Evolutionary conservation across 768 basidiomycete species (phyloP).

Genomic region (Boletus huronensis): DNA sequence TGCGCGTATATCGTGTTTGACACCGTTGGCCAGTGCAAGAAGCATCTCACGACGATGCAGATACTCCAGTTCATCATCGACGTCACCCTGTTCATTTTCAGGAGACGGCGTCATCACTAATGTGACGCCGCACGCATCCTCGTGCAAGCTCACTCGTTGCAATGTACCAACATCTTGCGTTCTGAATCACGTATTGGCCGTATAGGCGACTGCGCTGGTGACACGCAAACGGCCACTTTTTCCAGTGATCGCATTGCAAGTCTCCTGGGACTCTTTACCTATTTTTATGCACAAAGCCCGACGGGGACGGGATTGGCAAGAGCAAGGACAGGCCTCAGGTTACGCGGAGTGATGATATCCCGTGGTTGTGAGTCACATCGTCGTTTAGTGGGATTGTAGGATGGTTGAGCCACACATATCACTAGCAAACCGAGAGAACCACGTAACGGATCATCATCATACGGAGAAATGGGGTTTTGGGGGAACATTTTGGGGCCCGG

Average conservation of each 20-base stretch:
- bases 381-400: not conserved
- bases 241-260: conserved; percentile 11
- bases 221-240: conserved; percentile 16
- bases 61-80: conserved; percentile 26
- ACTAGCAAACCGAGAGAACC: too few relatives aligned
- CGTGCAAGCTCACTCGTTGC: not conserved
- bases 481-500: not conserved
- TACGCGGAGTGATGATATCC: not conserved
- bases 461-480: too few relatives aligned
- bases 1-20: not conserved
- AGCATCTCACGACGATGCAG: conserved; percentile 26
- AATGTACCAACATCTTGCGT: conserved; percentile 28
- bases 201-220: conserved; percentile 26
- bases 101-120: not conserved
- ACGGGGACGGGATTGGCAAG: not conserved
- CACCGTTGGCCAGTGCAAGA: conserved; percentile 23
- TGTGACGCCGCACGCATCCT: not conserved
- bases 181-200: conserved; percentile 27
- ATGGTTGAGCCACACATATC: too few relatives aligned
- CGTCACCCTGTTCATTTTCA: conserved; percentile 19
- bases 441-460: too few relatives aligned
- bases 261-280: conserved; percentile 28
- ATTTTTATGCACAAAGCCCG: conserved; percentile 10
- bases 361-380: not conserved
- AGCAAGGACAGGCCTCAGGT: not conserved